Evolutionary conservation across 2,329 filamentous ascomycete genomes (phyloP), one percentile per base, ranked within the genome.

Genomic region (Aureobasidium musti): DNA sequence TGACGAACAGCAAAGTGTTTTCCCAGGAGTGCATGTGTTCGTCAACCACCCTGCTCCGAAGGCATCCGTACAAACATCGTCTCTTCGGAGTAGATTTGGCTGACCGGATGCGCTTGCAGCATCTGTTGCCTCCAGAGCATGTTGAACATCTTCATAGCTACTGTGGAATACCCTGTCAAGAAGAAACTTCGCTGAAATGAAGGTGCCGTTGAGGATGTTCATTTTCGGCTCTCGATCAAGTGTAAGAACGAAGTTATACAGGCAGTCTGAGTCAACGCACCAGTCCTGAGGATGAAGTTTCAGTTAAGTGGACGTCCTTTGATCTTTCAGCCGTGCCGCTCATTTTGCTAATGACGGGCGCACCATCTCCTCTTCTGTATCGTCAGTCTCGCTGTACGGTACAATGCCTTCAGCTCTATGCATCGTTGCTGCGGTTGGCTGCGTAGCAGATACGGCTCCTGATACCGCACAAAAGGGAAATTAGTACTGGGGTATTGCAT

Each of bases 1-100:
- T 37, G 3, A 26, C 53, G 39, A 19, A 69, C 68, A 69, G 52
- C 68, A 69, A 11, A 67, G 50, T 11, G 67, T 69, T 4, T 59
- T 59, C 6, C 68, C 67, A 30, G 68, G 68, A 5, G 63, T 67
- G 52, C 68, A 68, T 2, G 54, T 64, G 45, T 50, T 65, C 11
- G 45, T 28, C 3, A 52, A 30, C 63, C 67, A 68, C 5, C 67
- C 56, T 7, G 41, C 23, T 19, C 68, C 67, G 26, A 69, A 69
- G 1, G 68, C 66, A 37, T 57, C 41, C 6, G 56, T 52, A 39
- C 63, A 69, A 6, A 50, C 56, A 37, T 68, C 68, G 43, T 68
- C 68, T 30, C 67, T 49, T 39, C 33, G 56, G 21, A 59, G 54
- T 14, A 65, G 23, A 14, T 39, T 37, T n/a, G 37, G 49, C 33